These are phyloP conservation scores for Thyridium curvatum DNA, from an alignment of 2,329 filamentous ascomycete genomes.

Conservation along the genomic window DNA sequence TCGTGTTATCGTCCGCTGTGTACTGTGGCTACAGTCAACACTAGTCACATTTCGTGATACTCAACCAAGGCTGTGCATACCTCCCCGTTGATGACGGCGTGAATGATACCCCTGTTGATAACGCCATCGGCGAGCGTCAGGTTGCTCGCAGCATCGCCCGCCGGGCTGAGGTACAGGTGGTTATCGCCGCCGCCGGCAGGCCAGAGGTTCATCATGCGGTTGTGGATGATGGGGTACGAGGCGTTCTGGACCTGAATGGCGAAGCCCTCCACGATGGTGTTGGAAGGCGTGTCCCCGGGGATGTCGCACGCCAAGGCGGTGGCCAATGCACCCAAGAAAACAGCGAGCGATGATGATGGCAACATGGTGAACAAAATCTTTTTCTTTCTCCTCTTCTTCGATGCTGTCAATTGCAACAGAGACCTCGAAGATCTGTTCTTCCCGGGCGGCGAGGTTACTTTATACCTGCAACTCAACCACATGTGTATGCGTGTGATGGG, in stretches of 20 bases:
- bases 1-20: conserved; percentile 35
- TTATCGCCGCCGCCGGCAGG: conserved; percentile 30
- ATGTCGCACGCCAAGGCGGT: conserved; percentile 19
- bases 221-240: conserved; percentile 25
- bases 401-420: no score
- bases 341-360: no score
- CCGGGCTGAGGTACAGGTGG: conserved; percentile 29
- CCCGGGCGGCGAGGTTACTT: no score
- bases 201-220: conserved; percentile 28
- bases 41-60: neutral
- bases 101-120: conserved; percentile 22
- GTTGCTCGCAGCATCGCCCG: conserved; percentile 26
- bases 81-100: conserved; percentile 38
- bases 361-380: no score
- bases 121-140: conserved; percentile 30
- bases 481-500: no score
- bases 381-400: no score
- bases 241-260: conserved; percentile 28
- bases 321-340: no score
- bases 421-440: no score
- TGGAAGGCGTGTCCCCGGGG: conserved; percentile 18
- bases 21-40: conserved; percentile 19
- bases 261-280: conserved; percentile 25
- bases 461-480: no score
- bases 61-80: conserved; percentile 15